Conservation (phyloP, 2,329 filamentous ascomycete genomes). For the Fusarium pseudoanthophilum region DNA sequence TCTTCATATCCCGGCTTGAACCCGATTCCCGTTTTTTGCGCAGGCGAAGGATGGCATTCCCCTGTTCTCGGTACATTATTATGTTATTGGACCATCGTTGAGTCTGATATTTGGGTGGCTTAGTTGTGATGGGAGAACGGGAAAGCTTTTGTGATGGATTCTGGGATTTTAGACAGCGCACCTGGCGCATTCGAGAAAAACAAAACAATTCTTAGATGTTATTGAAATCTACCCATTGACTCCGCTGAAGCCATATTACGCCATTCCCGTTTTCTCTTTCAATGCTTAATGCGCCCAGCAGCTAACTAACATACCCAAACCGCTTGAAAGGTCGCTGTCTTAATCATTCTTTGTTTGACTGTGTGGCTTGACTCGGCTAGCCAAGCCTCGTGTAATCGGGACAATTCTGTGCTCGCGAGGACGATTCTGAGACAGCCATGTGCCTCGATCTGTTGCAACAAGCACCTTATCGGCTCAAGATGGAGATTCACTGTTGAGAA, state of each 20-base stretch:
- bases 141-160: conserved; percentile 41
- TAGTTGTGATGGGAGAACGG: conserved; percentile 40
- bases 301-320: conserved; percentile 11
- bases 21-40: conserved; percentile 42
- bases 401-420: neutral
- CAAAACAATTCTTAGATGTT: conserved; percentile 48
- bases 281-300: neutral
- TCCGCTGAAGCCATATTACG: conserved; percentile 28
- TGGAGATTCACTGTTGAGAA: neutral
- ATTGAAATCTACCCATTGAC: conserved; percentile 44
- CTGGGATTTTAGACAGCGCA: conserved; percentile 48
- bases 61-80: conserved; percentile 44
- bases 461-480: neutral
- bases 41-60: conserved; percentile 47
- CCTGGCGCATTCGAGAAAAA: conserved; percentile 49
- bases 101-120: conserved; percentile 40
- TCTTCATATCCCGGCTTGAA: conserved; percentile 34
- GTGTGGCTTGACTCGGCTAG: conserved; percentile 2
- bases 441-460: neutral
- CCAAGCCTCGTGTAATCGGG: neutral
- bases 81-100: conserved; percentile 37
- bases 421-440: neutral
- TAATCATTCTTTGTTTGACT: neutral
- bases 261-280: conserved; percentile 14
- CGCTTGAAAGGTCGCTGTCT: neutral